A percentile compares a stretch with the other conserved stretches of the same genome.
Evolutionary conservation across 108 stramenopile species (phyloP).

Genomic region (Seminavis robusta): DNA sequence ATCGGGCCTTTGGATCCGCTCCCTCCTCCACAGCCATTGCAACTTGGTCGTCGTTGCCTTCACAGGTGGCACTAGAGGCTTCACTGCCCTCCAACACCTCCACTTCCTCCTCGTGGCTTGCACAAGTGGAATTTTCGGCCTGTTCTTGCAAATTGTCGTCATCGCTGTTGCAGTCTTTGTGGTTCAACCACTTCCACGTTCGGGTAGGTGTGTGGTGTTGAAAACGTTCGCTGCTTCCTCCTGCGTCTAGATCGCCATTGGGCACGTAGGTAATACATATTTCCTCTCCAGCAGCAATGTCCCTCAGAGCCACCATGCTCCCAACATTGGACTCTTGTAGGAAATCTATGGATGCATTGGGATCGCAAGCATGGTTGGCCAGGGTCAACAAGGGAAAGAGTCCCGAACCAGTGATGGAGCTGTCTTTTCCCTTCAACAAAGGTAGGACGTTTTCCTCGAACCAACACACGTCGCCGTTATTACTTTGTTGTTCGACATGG

Average conservation of each 20-base stretch:
- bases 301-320: slow-evolving; percentile 21
- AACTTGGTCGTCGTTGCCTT: not conserved
- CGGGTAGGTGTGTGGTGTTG: slow-evolving; percentile 17
- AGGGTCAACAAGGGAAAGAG: slow-evolving; percentile 22
- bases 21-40: too few relatives aligned
- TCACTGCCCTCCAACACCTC: not conserved
- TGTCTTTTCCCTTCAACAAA: too few relatives aligned
- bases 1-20: not conserved
- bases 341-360: slow-evolving; percentile 35
- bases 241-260: too few relatives aligned
- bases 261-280: slow-evolving; percentile 26
- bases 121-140: slow-evolving; percentile 4
- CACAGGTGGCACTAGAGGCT: too few relatives aligned
- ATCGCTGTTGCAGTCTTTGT: not conserved
- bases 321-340: slow-evolving; percentile 22
- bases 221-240: slow-evolving; percentile 12
- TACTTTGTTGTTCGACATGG: too few relatives aligned
- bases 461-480: too few relatives aligned
- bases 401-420: slow-evolving; percentile 22
- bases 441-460: too few relatives aligned
- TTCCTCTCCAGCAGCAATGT: slow-evolving; percentile 20
- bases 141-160: slow-evolving; percentile 3
- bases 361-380: slow-evolving; percentile 31
- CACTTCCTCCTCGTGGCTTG: not conserved
- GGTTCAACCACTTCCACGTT: slow-evolving; percentile 32